Evolutionary conservation across 345 rosid species (phyloP).

Genomic region (Leavenworthia alabamica): DNA sequence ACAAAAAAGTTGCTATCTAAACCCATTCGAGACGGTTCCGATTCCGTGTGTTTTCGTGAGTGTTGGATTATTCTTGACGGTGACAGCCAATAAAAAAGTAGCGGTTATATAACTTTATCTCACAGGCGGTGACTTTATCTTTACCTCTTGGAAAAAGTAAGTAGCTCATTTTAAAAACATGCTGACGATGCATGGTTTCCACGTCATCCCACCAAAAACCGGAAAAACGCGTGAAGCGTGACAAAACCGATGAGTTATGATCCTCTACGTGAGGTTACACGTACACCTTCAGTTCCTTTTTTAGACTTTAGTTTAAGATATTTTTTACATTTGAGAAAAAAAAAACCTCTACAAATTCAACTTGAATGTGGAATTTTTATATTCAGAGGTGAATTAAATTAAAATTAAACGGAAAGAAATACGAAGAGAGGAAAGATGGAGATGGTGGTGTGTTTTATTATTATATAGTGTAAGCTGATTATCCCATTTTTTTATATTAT

Average conservation of each 20-base stretch:
- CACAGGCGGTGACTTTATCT: conserved; percentile 28
- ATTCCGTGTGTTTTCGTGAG: conserved; percentile 14
- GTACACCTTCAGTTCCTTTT: conserved; percentile 19
- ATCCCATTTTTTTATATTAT: background rate
- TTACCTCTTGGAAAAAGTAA: conserved; percentile 14
- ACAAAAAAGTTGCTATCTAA: conserved; percentile 10
- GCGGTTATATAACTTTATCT: background rate
- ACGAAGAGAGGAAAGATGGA: conserved; percentile 16
- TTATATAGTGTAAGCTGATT: conserved; percentile 17
- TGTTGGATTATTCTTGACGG: background rate
- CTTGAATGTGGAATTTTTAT: conserved; percentile 13
- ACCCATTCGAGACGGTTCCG: conserved; percentile 26
- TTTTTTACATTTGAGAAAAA: conserved; percentile 5
- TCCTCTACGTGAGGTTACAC: conserved; percentile 8
- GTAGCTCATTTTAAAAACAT: conserved; percentile 21
- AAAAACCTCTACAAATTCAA: conserved; percentile 14
- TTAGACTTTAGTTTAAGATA: background rate
- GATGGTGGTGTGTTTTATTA: conserved; percentile 13
- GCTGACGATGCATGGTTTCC: conserved; percentile 48
- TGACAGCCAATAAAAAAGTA: conserved; percentile 19
- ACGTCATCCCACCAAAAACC: conserved; percentile 48
- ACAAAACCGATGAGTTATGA: conserved; percentile 27
- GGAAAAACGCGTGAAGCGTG: conserved; percentile 48
- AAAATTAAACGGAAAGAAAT: conserved; percentile 1
- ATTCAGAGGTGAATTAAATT: conserved; percentile 4